A percentile compares a stretch with the other conserved stretches of the same genome.
Evolutionary conservation across 305 asterid species (phyloP).

Genomic region (Euphrasia arctica): DNA sequence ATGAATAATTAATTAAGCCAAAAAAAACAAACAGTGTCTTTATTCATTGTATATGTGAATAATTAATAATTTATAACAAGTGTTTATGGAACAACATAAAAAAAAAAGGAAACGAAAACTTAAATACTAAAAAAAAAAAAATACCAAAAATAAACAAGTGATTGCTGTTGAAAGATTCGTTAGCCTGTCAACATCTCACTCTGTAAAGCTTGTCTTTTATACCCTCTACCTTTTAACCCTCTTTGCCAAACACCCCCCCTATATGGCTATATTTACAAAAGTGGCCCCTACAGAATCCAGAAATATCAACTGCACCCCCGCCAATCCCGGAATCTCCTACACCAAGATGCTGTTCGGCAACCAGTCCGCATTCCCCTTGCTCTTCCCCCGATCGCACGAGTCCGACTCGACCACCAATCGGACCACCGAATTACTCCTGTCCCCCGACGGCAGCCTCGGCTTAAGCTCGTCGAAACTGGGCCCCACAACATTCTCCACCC

Average conservation of each 20-base stretch:
- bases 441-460: conserved; percentile 33
- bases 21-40: conserved; percentile 8
- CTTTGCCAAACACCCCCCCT: conserved; percentile 23
- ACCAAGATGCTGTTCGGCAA: conserved; percentile 67
- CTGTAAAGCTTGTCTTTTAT: conserved; percentile 27
- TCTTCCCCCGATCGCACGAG: conserved; percentile 34
- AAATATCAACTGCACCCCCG: conserved; percentile 17
- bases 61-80: background rate
- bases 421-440: conserved; percentile 34
- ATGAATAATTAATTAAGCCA: too few species aligned
- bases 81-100: conserved; percentile 22
- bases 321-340: conserved; percentile 26
- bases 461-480: conserved; percentile 66
- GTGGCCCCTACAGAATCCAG: conserved; percentile 32
- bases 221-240: conserved; percentile 13
- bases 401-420: conserved; percentile 64
- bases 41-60: conserved; percentile 27
- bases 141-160: conserved; percentile 18
- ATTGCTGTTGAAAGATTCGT: conserved; percentile 39
- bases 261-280: conserved; percentile 45
- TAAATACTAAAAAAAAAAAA: conserved; percentile 10
- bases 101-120: conserved; percentile 33
- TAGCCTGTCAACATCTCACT: conserved; percentile 49
- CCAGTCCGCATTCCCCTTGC: conserved; percentile 42
- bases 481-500: conserved; percentile 61